Evolutionary conservation across 2,329 filamentous ascomycete species (phyloP).

Genomic region (Colletotrichum higginsianum): DNA sequence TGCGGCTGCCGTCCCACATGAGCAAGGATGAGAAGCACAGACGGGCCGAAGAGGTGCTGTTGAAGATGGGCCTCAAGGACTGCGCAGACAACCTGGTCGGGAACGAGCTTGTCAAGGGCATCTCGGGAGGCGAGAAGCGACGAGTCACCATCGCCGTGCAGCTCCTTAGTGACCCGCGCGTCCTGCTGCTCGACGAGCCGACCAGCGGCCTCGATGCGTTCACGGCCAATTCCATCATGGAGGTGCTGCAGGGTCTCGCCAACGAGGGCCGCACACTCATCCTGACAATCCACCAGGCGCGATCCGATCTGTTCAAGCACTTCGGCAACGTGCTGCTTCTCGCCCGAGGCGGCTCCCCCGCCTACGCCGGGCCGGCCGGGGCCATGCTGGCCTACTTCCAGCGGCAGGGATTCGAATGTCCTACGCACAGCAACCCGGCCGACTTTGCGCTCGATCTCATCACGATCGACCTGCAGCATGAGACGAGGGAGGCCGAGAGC

Average conservation of each 20-base stretch:
- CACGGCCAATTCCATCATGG: conserved; percentile 82
- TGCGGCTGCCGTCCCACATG: conserved; percentile 81
- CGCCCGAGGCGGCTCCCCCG: conserved; percentile 77
- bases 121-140: conserved; percentile 84
- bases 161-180: conserved; percentile 80
- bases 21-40: conserved; percentile 75
- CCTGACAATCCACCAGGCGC: conserved; percentile 84
- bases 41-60: conserved; percentile 78
- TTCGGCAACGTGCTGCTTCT: conserved; percentile 82
- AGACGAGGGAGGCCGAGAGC: conserved; percentile 72
- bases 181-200: conserved; percentile 82
- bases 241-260: conserved; percentile 79
- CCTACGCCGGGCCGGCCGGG: conserved; percentile 75
- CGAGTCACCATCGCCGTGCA: conserved; percentile 85
- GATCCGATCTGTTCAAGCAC: conserved; percentile 79
- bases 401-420: conserved; percentile 73
- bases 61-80: conserved; percentile 84
- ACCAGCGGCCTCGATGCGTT: conserved; percentile 84
- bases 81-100: conserved; percentile 83
- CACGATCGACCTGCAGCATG: conserved; percentile 80
- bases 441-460: conserved; percentile 85
- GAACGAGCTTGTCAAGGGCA: conserved; percentile 80
- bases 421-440: conserved; percentile 80
- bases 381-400: conserved; percentile 78
- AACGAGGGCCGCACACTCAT: conserved; percentile 82